phyloP scores from a whole-genome alignment of 441 rosid species.

The Aquilaria agallochum region DNA sequence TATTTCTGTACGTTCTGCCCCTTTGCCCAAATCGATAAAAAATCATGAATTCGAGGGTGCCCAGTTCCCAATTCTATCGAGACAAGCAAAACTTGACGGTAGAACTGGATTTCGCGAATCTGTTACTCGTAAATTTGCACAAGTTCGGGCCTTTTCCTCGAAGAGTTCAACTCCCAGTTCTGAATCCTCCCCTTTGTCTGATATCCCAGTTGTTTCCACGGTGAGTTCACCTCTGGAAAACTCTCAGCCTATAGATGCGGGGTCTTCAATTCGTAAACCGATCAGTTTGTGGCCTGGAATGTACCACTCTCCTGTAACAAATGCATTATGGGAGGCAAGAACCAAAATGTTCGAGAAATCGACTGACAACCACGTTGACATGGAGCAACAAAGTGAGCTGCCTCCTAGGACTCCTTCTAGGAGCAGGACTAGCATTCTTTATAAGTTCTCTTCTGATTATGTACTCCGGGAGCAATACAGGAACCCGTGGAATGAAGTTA shows the following conservation, averaged over 20 bases:
- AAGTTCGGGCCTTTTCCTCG: slow-evolving; percentile 23
- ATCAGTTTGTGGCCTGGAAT: slow-evolving; percentile 90
- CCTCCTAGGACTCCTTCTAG: slow-evolving; percentile 51
- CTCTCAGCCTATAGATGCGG: slow-evolving; percentile 49
- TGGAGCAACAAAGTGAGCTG: slow-evolving; percentile 35
- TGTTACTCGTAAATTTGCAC: slow-evolving; percentile 1
- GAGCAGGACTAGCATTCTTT: slow-evolving; percentile 63
- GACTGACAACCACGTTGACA: slow-evolving; percentile 31
- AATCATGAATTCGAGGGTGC: background rate
- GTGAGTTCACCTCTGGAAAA: slow-evolving; percentile 17
- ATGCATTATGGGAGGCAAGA: slow-evolving; percentile 88
- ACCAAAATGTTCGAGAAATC: slow-evolving; percentile 51
- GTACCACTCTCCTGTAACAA: slow-evolving; percentile 85
- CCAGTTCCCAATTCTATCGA: slow-evolving; percentile 9
- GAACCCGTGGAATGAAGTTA: slow-evolving; percentile 83
- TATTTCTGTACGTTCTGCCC: too few species aligned
- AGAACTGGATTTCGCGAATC: slow-evolving; percentile 5
- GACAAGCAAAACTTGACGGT: slow-evolving; percentile 1
- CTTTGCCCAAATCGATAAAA: too few species aligned
- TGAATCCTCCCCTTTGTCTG: slow-evolving; percentile 13
- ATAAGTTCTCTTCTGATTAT: slow-evolving; percentile 71
- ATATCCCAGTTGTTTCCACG: slow-evolving; percentile 25
- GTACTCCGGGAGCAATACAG: slow-evolving; percentile 76
- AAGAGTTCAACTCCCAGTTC: slow-evolving; percentile 17
- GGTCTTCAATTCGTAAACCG: slow-evolving; percentile 72